Percentiles rank a stretch among this genome's conserved stretches.
Evolutionary conservation across 192 early-diverging fungal genomes (phyloP).

Genomic region (Backusella parvicylindrica): DNA sequence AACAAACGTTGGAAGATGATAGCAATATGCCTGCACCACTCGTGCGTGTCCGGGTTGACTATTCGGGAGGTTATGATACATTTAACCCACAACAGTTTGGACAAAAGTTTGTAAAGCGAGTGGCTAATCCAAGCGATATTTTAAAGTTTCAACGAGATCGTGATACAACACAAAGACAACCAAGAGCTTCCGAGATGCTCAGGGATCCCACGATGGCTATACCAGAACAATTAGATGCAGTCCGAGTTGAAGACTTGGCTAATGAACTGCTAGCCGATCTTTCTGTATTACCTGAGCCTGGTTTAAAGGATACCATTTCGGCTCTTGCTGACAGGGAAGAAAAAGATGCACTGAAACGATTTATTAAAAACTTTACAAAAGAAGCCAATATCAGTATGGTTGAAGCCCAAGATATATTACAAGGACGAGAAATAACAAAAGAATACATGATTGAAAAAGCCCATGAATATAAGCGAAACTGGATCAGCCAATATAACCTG

Average conservation of each 20-base stretch:
- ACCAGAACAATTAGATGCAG: background rate
- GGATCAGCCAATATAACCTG: background rate
- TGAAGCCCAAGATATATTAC: background rate
- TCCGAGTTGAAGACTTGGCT: background rate
- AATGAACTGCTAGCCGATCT: background rate
- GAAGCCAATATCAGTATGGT: background rate
- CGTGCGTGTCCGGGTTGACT: constrained; percentile 85
- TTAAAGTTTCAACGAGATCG: constrained; percentile 74
- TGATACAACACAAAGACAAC: background rate
- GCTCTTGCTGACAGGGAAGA: background rate
- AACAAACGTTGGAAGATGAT: background rate
- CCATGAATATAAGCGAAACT: background rate
- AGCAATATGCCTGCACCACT: constrained; percentile 64
- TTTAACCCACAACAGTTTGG: constrained; percentile 90
- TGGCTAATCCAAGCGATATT: constrained; percentile 89
- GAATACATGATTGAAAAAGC: background rate
- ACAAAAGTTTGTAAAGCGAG: constrained; percentile 67
- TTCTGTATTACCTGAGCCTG: background rate
- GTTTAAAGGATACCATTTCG: background rate
- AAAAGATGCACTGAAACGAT: background rate
- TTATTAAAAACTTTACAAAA: background rate
- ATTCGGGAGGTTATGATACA: constrained; percentile 76
- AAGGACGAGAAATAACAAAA: background rate
- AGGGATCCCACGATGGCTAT: constrained; percentile 23
- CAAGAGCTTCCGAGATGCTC: constrained; percentile 15